Evolutionary conservation across 768 basidiomycete species (phyloP), one percentile per base, ranked within the genome.

Genomic region (Suillus cothurnatus): DNA sequence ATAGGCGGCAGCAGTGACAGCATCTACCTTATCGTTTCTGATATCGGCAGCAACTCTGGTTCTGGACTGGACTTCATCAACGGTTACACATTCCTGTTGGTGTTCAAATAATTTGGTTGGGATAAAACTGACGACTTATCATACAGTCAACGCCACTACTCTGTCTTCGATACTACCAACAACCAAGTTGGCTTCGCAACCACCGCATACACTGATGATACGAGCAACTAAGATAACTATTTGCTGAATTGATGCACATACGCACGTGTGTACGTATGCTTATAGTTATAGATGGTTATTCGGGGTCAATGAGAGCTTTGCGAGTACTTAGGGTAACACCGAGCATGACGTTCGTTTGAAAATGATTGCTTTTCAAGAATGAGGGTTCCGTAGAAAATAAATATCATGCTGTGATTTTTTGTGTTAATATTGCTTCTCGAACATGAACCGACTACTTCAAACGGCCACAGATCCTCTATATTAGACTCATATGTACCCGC

Each of bases 121-220:
- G 62, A 49, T 28, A 0, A 32, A 15, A 50, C 34, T 55, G 23
- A 36, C 9, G 9, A 45, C 31, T 34, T 64, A 28, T 23, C 23
- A 36, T 5, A 57, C 26, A 73, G 75, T 5, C 76, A 84, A 68
- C 79, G 84, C 32, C 84, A 74, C 74, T 84, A 83, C 66, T 75
- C 75, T 61, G 72, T 83, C 17, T 83, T 70, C 66, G 81, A 84
- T 67, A 76, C 79, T 26, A 68, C 68, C 21, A 81, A 82, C 67
- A 59, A 56, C 26, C 77, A 64, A 9, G 71, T 83, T 21, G 84
- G 83, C 15, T 74, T 85, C 57, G 83, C 83, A 1, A 72, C 56
- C 43, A 82, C 81, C 0, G 0, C 43, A 0, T 74, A 79, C 65
- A 84, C 82, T 1, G 0, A 55, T 4, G 49, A 67, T 1, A 53